Evolutionary conservation across 2,329 filamentous ascomycete species (phyloP), one percentile per base, ranked within the genome.

Genomic region (Ampelomyces quisqualis): DNA sequence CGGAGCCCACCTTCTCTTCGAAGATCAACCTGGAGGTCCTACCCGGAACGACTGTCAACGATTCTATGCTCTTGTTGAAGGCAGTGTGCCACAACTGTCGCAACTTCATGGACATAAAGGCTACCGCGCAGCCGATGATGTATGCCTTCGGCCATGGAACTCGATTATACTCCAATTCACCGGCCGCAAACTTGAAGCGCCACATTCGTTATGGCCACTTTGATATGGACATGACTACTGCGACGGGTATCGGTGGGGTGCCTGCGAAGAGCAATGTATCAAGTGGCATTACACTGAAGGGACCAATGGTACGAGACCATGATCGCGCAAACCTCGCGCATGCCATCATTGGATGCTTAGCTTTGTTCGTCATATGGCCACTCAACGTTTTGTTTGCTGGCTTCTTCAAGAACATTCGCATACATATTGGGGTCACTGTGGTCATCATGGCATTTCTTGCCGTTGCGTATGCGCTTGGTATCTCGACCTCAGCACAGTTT

Each of bases 341-440:
- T 38, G 53, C 61, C 2, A 35, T 68, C 13, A 21, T 65, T 10
- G 60, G 62, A 0, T 63, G 62, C 28, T n/a, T 68, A 5, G 63
- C 62, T 2, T 23, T 68, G 2, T 65, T 68, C 19, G 47, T 67
- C 11, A 34, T 62, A 10, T 62, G 59, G 57, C 57, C 59, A 10
- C 19, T 67, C 9, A 65, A 64, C 27, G 43, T 65, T 30, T 17
- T 71, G 11, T 40, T 70, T 3, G 64, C 72, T 0, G 65, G 68
- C 2, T 65, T 72, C 8, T 50, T 71, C 17, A 59, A 64, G 23
- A 64, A 67, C 34, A 69, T 73, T 22, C 63, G 62, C 34, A 58
- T 70, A 11, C 75, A 77, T 52, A 64, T 71, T 28, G 59, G 65
- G 0, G 53, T 71, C 10, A 71, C 72, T 28, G 53, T 64, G 0